Percentiles rank a stretch among this genome's conserved stretches.
Conservation (phyloP, 2,329 filamentous ascomycete species). For the Whalleya microplaca region DNA sequence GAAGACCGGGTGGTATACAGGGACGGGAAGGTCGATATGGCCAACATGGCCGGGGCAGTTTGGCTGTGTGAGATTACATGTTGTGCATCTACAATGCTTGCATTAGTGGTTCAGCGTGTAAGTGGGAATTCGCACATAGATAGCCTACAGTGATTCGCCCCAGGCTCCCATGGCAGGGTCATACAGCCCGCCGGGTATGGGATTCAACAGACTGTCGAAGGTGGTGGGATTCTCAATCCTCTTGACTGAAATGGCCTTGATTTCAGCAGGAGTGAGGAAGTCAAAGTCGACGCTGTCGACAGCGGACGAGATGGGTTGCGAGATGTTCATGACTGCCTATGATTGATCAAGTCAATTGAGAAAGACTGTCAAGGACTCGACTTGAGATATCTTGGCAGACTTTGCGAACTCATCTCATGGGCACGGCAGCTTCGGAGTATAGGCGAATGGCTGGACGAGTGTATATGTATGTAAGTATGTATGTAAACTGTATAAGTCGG, state of each 20-base stretch:
- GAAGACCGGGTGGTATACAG: constrained; percentile 95
- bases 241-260: constrained; percentile 88
- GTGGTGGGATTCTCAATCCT: constrained; percentile 90
- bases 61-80: constrained; percentile 82
- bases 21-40: constrained; percentile 91
- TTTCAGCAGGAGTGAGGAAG: constrained; percentile 80
- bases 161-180: constrained; percentile 90
- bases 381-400: constrained; percentile 5
- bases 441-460: constrained; percentile 11
- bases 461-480: constrained; percentile 1
- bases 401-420: constrained; percentile 19
- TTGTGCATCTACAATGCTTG: constrained; percentile 70
- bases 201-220: constrained; percentile 91
- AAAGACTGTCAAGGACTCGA: neutral
- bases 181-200: constrained; percentile 88
- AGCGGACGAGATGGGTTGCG: constrained; percentile 80
- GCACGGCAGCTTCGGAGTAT: constrained; percentile 1
- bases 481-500: too few relatives aligned
- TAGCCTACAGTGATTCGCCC: constrained; percentile 76
- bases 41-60: constrained; percentile 91
- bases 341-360: neutral
- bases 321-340: constrained; percentile 63
- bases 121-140: neutral
- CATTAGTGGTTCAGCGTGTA: constrained; percentile 14
- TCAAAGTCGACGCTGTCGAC: constrained; percentile 89